Evolutionary conservation across 2,329 filamentous ascomycete species (phyloP).

Genomic region (Neocatenulostroma microsporum): DNA sequence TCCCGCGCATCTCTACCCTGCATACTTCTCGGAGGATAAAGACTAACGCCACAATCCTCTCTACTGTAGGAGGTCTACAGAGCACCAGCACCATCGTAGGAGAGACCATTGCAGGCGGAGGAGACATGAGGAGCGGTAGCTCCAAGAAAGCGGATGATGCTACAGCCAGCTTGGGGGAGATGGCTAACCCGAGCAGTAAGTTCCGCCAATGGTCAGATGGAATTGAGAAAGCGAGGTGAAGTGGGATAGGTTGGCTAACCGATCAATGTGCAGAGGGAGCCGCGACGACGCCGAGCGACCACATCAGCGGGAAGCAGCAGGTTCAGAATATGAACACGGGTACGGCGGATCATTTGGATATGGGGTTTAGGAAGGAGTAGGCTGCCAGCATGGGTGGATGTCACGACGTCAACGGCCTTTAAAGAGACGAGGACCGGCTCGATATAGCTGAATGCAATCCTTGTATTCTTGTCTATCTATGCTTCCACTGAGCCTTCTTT

Average conservation of each 20-base stretch:
- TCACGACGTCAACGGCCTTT: too few species aligned
- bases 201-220: too few species aligned
- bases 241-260: too few species aligned
- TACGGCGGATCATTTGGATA: constrained; percentile 24
- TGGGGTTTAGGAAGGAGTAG: constrained; percentile 19
- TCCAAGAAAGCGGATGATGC: background rate
- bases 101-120: background rate
- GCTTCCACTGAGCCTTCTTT: constrained; percentile 82
- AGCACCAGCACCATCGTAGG: background rate
- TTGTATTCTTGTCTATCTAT: constrained; percentile 62
- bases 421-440: too few species aligned
- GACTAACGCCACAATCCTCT: background rate
- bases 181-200: background rate
- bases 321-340: constrained; percentile 23
- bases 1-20: too few species aligned
- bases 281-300: constrained; percentile 19
- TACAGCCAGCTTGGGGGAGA: background rate
- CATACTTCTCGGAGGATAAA: background rate
- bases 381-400: too few species aligned
- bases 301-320: constrained; percentile 20
- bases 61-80: background rate
- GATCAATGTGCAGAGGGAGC: constrained; percentile 18
- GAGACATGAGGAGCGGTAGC: background rate
- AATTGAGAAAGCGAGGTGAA: too few species aligned
- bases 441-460: too few species aligned